Evolutionary conservation across 208 protist genomes (phyloP).

Genomic region (Wallacemonas collosoma): DNA sequence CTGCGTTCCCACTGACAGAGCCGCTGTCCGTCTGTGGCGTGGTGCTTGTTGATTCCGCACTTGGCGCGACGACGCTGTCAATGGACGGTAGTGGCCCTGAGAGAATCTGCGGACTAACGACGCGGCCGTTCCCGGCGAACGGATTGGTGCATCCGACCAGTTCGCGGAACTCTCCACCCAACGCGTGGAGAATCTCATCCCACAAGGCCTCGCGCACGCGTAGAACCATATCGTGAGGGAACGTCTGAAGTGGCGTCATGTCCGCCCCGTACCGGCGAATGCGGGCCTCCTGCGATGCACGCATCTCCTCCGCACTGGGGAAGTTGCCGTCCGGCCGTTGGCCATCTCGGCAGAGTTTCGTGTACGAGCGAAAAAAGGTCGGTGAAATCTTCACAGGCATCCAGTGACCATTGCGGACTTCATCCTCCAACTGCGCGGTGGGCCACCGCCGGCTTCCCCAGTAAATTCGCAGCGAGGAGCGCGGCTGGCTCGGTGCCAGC

Average conservation of each 20-base stretch:
- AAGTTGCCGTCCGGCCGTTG: conserved; percentile 44
- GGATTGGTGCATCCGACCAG: conserved; percentile 82
- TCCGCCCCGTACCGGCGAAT: conserved; percentile 62
- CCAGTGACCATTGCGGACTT: conserved; percentile 87
- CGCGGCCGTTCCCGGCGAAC: conserved; percentile 49
- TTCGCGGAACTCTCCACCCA: conserved; percentile 74
- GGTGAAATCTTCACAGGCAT: conserved; percentile 80
- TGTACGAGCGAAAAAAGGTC: conserved; percentile 77
- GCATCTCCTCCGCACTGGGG: conserved; percentile 64
- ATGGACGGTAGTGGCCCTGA: conserved; percentile 26
- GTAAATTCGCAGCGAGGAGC: conserved; percentile 81
- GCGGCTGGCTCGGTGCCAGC: conserved; percentile 64
- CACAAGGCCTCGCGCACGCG: conserved; percentile 79
- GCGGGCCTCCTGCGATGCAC: conserved; percentile 39
- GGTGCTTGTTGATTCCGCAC: not conserved
- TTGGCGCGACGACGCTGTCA: not conserved
- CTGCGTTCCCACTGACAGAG: not conserved
- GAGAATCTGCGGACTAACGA: conserved; percentile 51
- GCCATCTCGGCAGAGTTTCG: conserved; percentile 18
- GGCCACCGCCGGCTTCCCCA: conserved; percentile 88
- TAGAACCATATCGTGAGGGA: conserved; percentile 75
- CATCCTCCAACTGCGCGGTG: conserved; percentile 68
- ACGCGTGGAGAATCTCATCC: conserved; percentile 85
- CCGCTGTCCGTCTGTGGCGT: not conserved
- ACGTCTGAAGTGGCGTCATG: conserved; percentile 67